Evolutionary conservation across 176 grass and related monocot species (phyloP).

Genomic region (Eragrostis nindensis): DNA sequence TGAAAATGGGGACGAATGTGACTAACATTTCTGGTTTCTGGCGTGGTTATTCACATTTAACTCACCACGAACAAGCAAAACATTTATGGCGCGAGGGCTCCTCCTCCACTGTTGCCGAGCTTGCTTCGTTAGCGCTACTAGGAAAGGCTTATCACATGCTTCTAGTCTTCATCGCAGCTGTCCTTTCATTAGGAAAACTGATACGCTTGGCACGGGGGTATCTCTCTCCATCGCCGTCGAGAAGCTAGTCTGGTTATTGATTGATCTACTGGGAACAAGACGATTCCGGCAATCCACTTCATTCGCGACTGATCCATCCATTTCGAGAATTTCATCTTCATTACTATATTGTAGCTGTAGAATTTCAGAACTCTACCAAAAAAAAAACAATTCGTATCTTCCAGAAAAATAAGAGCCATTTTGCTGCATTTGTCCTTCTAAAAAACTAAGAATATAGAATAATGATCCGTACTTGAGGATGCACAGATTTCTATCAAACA

Average conservation of each 20-base stretch:
- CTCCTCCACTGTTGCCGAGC: background rate
- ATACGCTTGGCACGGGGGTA: background rate
- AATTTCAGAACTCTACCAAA: background rate
- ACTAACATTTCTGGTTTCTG: background rate
- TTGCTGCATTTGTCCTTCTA: too few relatives aligned
- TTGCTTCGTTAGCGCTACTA: slow-evolving; percentile 17
- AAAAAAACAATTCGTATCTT: background rate
- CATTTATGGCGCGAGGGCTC: background rate
- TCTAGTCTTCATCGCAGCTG: background rate
- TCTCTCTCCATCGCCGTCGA: slow-evolving; percentile 15
- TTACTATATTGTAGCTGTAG: background rate
- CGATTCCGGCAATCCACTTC: slow-evolving; percentile 17
- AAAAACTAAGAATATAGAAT: background rate
- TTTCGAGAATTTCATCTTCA: background rate
- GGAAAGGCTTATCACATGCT: slow-evolving; percentile 25
- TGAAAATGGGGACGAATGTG: background rate
- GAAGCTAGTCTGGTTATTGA: background rate
- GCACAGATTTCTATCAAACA: too few relatives aligned
- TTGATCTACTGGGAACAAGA: slow-evolving; percentile 9
- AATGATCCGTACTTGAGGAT: background rate
- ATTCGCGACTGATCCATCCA: slow-evolving; percentile 21
- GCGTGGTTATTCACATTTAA: background rate
- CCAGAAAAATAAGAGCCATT: too few relatives aligned
- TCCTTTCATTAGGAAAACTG: background rate
- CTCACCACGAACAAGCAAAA: background rate